A percentile compares a stretch with the other conserved stretches of the same genome.
Evolutionary conservation across 495 filamentous ascomycete genomes (phyloP).

Genomic region (Penicillium salamii): DNA sequence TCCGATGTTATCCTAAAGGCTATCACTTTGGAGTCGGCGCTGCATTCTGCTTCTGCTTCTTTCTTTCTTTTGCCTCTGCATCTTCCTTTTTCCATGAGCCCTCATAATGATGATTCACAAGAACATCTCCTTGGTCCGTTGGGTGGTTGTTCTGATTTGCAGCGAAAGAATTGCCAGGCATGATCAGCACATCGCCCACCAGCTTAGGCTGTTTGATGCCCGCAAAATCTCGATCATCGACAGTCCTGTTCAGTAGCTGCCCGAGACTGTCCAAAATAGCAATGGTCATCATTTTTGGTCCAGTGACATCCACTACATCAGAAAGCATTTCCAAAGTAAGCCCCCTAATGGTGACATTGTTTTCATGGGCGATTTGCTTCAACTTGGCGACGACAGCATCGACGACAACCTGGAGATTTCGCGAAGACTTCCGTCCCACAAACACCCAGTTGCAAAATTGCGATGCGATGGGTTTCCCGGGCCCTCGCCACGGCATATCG

Average conservation of each 20-base stretch:
- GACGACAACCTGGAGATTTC: slow-evolving; percentile 32
- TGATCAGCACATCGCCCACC: slow-evolving; percentile 38
- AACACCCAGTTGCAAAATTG: slow-evolving; percentile 46
- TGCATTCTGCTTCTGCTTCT: slow-evolving; percentile 18
- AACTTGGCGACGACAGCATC: slow-evolving; percentile 29
- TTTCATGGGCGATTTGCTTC: slow-evolving; percentile 20
- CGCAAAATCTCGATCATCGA: slow-evolving; percentile 26
- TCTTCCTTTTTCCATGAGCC: slow-evolving; percentile 32
- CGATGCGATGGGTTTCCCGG: slow-evolving; percentile 26
- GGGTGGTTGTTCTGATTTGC: slow-evolving; percentile 28
- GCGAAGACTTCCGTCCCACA: slow-evolving; percentile 26
- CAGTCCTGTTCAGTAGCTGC: slow-evolving; percentile 10
- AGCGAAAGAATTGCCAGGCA: slow-evolving; percentile 42
- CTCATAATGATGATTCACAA: slow-evolving; percentile 34
- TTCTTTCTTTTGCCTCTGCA: slow-evolving; percentile 13
- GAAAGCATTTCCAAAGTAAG: slow-evolving; percentile 27
- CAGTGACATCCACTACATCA: slow-evolving; percentile 41
- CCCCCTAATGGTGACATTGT: slow-evolving; percentile 23
- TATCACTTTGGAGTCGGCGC: neutral
- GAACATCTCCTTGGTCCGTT: slow-evolving; percentile 22
- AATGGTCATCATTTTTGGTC: slow-evolving; percentile 38
- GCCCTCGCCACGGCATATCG: slow-evolving; percentile 33
- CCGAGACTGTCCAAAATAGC: slow-evolving; percentile 32
- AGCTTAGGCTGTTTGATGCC: slow-evolving; percentile 32
- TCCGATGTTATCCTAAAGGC: no score